Base-by-base conservation (phyloP, 495 filamentous ascomycete species). In the Copromyces sp. region DNA sequence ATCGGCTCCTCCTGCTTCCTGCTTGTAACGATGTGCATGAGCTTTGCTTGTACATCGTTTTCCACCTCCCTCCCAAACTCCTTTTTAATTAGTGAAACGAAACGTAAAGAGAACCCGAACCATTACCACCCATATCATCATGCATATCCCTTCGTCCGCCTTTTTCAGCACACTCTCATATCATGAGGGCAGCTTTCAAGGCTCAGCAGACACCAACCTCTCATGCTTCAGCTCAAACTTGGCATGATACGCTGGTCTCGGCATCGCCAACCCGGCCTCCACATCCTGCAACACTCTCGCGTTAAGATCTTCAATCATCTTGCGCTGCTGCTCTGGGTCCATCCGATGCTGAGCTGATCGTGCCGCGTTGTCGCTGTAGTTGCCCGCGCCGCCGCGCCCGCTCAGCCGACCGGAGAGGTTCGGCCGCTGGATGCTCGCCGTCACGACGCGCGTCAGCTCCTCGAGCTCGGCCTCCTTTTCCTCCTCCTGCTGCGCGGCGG, bases 301-400 rank as follows among this genome's bases (percentile, higher is more conserved):
- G 74, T 80, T 74, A 47, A 81, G 70, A 72, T 78, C 77, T 73
- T 83, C 82, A 38, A 20, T 20, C 68, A 76, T 74, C 74, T 79
- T 74, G 69, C 75, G 71, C 76, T 75, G 71, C 75, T 79, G 74
- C 70, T 75, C 68, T 74, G 81, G 72, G 69, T 77, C 77, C 69
- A 71, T 41, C 40, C 75, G 71, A 59, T 75, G 74, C 70, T 69
- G 69, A 39, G 78, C 77, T 24, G 12, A 32, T 17, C 53, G 53
- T 6, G 44, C 73, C 41, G 79, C 75, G 44, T 74, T 69, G 45
- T 79, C 80, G 8, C 70, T 72, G 79, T 83, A 90, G 78, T 90
- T 90, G 14, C 89, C 89, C 7, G 87, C 86, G 29, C 89, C 89
- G 20, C 89, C 89, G 35, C 89, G 80, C 0, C 89, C 88, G 39